Conservation (phyloP, 495 filamentous ascomycete species). For the Tetracladium setigerum region DNA sequence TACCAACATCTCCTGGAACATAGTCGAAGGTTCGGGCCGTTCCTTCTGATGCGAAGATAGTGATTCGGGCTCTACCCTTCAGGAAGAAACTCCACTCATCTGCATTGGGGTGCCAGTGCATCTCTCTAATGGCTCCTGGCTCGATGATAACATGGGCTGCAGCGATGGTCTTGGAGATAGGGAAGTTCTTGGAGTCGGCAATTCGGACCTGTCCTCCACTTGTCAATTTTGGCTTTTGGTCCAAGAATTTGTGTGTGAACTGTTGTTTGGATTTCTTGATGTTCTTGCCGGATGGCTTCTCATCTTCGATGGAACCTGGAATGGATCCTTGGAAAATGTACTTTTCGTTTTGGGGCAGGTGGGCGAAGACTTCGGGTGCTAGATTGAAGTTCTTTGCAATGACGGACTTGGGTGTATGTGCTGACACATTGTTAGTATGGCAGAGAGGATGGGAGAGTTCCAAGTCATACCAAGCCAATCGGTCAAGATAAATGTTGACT, state of each 20-base stretch:
- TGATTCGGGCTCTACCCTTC: conserved; percentile 57
- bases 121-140: conserved; percentile 65
- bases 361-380: conserved; percentile 47
- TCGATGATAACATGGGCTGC: conserved; percentile 56
- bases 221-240: conserved; percentile 8
- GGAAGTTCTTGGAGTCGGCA: conserved; percentile 51
- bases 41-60: conserved; percentile 52
- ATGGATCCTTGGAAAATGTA: conserved; percentile 61
- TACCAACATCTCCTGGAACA: conserved; percentile 61
- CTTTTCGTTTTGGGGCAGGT: conserved; percentile 50
- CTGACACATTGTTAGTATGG: conserved; percentile 24
- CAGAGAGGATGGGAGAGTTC: conserved; percentile 23
- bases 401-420: conserved; percentile 15
- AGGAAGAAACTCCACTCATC: conserved; percentile 80
- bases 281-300: conserved; percentile 6
- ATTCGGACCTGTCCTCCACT: conserved; percentile 9
- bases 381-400: conserved; percentile 16
- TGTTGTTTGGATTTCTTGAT: conserved; percentile 14
- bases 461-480: conserved; percentile 52
- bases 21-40: conserved; percentile 67
- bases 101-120: conserved; percentile 71
- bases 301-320: conserved; percentile 9
- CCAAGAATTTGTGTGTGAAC: conserved; percentile 12
- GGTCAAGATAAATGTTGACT: conserved; percentile 59
- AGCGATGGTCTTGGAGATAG: conserved; percentile 46